Evolutionary conservation across 2,329 filamentous ascomycete genomes (phyloP), one percentile per base, ranked within the genome.

Genomic region (Nemania sp.): DNA sequence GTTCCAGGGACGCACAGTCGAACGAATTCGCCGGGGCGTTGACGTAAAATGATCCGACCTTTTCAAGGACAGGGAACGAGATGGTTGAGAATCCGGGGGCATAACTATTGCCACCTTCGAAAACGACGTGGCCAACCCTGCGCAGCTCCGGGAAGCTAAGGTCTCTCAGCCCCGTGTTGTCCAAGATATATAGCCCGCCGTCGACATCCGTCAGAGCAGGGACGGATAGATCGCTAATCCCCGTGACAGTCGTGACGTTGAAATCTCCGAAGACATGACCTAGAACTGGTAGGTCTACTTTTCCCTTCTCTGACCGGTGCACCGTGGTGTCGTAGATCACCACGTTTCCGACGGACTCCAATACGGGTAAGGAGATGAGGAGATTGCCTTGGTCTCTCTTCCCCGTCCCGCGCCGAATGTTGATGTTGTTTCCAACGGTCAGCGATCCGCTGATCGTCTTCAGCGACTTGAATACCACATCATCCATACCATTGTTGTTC

Each of bases 221-320:
- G 32, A 29, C 45, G 12, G 43, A 48, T 7, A 59, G 15, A 21
- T 55, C 50, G 5, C 25, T 35, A 12, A 59, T 12, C n/a, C 50
- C 51, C 2, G 15, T 47, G 13, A 40, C 29, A 32, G 50, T 47
- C 5, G 57, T 54, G 35, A 59, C 34, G 15, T 54, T 54, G 45
- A 59, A 34, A 46, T 59, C 40, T 37, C 57, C 57, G 12, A 45
- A 45, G 50, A 59, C 57, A 45, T 50, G 43, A 3, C 51, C 29
- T 1, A 59, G 45, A 17, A 15, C 21, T 20, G 57, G 57, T 15
- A 59, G 29, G 12, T 59, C 51, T 25, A 59, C 42, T 12, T 46
- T 50, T 17, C 57, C 57, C n/a, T 25, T 15, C 11, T 29, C 21
- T 4, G 5, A 2, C 13, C 21, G 39, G 17, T 13, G 32, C 25